phyloP scores from a whole-genome alignment of 1,284 basidiomycete genomes.

The Schizophyllum commune region DNA sequence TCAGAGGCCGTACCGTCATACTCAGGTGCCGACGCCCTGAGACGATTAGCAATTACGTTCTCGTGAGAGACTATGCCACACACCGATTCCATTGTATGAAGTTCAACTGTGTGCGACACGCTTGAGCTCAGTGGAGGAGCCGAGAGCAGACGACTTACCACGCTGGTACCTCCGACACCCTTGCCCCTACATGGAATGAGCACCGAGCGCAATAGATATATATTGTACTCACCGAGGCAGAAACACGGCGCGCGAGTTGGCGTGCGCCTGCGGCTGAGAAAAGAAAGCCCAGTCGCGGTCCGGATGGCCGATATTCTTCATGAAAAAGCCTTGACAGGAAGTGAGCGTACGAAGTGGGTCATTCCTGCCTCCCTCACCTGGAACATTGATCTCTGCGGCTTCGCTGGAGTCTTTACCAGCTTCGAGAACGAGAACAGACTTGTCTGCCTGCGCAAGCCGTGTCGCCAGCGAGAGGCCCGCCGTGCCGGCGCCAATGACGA shows the following conservation, averaged over 20 bases:
- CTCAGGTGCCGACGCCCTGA: neutral
- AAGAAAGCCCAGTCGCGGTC: neutral
- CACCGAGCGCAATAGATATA: neutral
- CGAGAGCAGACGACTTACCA: neutral
- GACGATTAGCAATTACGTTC: neutral
- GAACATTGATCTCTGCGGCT: neutral
- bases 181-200: neutral
- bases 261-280: neutral
- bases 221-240: neutral
- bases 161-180: neutral
- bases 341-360: neutral
- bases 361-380: neutral
- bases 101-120: neutral
- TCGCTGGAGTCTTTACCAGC: neutral
- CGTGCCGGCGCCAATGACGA: constrained; percentile 8
- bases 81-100: neutral
- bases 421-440: neutral
- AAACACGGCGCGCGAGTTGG: neutral
- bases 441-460: neutral
- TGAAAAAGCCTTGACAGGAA: neutral
- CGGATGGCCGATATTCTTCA: neutral
- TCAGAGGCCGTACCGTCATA: neutral
- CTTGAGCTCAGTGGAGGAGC: neutral
- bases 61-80: neutral
- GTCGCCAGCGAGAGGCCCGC: constrained; percentile 6